A percentile compares a stretch with the other conserved stretches of the same genome.
These are phyloP conservation scores for Nannochloris sp. DNA, from an alignment of 139 green algal genomes.

Conservation along the genomic window DNA sequence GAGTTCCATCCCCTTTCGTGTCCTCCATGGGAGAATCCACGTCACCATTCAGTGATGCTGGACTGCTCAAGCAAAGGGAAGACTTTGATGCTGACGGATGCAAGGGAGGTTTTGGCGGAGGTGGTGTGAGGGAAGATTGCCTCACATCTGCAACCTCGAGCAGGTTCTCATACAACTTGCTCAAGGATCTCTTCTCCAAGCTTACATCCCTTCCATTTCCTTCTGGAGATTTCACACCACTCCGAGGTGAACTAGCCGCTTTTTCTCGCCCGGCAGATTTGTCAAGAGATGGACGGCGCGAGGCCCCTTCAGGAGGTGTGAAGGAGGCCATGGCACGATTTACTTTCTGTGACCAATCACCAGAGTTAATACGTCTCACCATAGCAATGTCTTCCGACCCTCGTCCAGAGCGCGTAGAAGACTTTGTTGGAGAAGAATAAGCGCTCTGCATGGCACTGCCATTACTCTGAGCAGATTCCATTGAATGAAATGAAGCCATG, in stretches of 20 bases:
- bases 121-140: background rate
- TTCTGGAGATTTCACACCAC: slow-evolving; percentile 21
- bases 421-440: slow-evolving; percentile 1
- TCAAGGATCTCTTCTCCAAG: slow-evolving; percentile 14
- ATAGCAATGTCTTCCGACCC: background rate
- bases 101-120: slow-evolving; percentile 5
- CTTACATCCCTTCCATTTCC: background rate
- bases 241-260: slow-evolving; percentile 1
- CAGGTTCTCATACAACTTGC: slow-evolving; percentile 28
- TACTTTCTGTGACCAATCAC: background rate
- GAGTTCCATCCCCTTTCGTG: background rate
- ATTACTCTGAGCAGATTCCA: background rate
- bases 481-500: slow-evolving; percentile 11
- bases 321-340: background rate
- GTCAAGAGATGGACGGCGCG: background rate
- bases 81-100: background rate
- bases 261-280: background rate
- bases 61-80: background rate
- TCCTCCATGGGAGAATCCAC: background rate
- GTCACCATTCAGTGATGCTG: background rate
- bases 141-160: slow-evolving; percentile 10
- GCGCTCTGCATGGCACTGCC: background rate
- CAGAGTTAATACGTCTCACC: background rate
- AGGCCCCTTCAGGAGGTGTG: background rate
- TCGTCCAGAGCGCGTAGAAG: background rate